phyloP scores from a whole-genome alignment of 2,329 filamentous ascomycete species.

The Fusarium circinatum region DNA sequence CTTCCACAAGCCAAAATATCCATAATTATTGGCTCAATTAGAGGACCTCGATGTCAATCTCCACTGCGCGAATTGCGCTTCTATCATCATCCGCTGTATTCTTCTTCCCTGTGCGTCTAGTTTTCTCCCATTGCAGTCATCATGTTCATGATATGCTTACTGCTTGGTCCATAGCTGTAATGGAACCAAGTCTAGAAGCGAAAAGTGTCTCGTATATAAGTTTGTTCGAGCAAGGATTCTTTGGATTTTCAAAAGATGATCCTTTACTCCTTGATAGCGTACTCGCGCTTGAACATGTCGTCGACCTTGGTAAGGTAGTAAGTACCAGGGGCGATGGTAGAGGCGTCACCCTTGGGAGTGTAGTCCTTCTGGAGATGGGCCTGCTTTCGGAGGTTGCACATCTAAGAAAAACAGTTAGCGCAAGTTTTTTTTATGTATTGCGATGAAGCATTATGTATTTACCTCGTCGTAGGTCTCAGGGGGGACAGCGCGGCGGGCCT shows the following conservation, averaged over 20 bases:
- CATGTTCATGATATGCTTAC: slow-evolving; percentile 37
- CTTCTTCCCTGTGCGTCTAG: slow-evolving; percentile 44
- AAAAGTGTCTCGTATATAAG: slow-evolving; percentile 23
- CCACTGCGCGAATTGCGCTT: slow-evolving; percentile 31
- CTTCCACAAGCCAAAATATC: slow-evolving; percentile 40
- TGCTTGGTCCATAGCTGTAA: slow-evolving; percentile 14
- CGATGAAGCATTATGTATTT: slow-evolving; percentile 49
- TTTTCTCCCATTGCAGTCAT: slow-evolving; percentile 36
- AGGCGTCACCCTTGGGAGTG: slow-evolving; percentile 73
- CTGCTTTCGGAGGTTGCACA: slow-evolving; percentile 84
- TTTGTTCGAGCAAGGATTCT: slow-evolving; percentile 29
- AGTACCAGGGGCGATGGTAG: slow-evolving; percentile 72
- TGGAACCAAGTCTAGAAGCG: slow-evolving; percentile 20
- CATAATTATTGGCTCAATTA: slow-evolving; percentile 42
- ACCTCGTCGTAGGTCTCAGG: slow-evolving; percentile 80
- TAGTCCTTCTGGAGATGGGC: slow-evolving; percentile 86
- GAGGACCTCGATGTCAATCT: slow-evolving; percentile 31
- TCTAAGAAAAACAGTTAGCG: slow-evolving; percentile 57
- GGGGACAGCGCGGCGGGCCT: slow-evolving; percentile 71
- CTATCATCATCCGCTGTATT: slow-evolving; percentile 40
- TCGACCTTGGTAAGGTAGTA: slow-evolving; percentile 87
- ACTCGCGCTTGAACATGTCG: slow-evolving; percentile 86
- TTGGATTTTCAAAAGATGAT: neutral
- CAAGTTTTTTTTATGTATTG: neutral
- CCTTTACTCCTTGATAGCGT: slow-evolving; percentile 76